phyloP scores from a whole-genome alignment of 768 basidiomycete genomes.

The Leccinum barrowsii region DNA sequence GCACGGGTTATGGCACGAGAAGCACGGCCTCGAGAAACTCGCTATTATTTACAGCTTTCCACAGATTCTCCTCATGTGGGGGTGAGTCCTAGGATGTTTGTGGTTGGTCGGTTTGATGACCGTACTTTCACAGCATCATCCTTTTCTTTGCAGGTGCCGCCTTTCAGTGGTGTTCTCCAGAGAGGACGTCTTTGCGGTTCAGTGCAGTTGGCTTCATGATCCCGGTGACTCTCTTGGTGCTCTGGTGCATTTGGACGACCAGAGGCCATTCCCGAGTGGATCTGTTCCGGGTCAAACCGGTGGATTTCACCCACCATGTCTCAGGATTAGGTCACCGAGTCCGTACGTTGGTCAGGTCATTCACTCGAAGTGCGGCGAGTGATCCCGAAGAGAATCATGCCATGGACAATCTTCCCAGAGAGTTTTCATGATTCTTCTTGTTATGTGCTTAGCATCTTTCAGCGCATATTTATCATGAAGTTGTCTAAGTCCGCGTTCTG shows the following conservation, averaged over 20 bases:
- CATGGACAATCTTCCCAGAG: not conserved
- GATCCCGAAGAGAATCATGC: not conserved
- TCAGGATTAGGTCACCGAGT: not conserved
- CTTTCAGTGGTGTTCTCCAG: conserved; percentile 22
- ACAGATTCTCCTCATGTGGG: conserved; percentile 56
- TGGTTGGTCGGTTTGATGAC: not conserved
- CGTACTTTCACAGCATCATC: conserved; percentile 17
- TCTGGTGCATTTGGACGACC: conserved; percentile 41
- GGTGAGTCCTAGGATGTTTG: conserved; percentile 35
- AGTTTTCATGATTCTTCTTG: not conserved
- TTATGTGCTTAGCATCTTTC: not conserved
- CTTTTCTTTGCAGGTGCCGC: conserved; percentile 27
- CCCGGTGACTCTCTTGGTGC: conserved; percentile 31
- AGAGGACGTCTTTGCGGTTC: conserved; percentile 7
- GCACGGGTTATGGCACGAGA: conserved; percentile 19
- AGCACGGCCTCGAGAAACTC: conserved; percentile 45
- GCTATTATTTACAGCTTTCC: conserved; percentile 54
- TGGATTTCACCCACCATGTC: not conserved
- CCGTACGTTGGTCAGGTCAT: not conserved
- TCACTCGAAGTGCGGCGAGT: not conserved
- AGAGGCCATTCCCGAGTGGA: not conserved
- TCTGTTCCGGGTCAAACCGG: not conserved
- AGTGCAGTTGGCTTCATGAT: conserved; percentile 31
- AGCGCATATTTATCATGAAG: not conserved
- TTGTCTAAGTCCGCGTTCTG: not conserved